Base-by-base conservation (phyloP, 768 basidiomycete genomes). In the Lactifluus pinguis region DNA sequence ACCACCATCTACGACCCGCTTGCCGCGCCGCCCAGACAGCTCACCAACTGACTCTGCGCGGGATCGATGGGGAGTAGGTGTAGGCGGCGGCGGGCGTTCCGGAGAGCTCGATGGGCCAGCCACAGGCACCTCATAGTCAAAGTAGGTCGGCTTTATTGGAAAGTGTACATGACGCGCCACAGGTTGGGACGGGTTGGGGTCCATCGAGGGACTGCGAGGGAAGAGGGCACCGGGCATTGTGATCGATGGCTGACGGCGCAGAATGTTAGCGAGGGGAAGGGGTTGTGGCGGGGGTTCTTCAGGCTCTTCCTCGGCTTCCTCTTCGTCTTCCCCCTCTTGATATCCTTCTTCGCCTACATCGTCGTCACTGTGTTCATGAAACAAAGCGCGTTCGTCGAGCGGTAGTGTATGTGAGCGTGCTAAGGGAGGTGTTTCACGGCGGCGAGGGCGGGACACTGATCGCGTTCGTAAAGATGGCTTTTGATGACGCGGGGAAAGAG, bases 201-300 rank as follows among this genome's bases (percentile, higher is more conserved):
- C 57, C 56, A 58, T 58, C 15, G 87, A 87, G 0, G 82, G 78
- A 0, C 89, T 88, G 9, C 87, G 83, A 5, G 87, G 82, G 68
- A 84, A 88, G 13, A 92, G 79, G 1, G 89, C 80, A 8, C 89
- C 89, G 21, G 89, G 89, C 89, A 92, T 92, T 1, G 83, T 84
- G 0, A 79, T 67, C 3, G 81, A 82, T 8, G 73, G 72, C n/a
- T 72, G 74, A 30, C 73, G 74, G 44, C 71, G 75, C 8, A 78
- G 70, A 38, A 66, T 60, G 44, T 70, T 72, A 34, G 73, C 70
- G n/a, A 69, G 68, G 11, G 73, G 73, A 13, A 70, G 75, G 45
- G 45, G 11, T 11, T 21, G 45, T 14, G 71, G 71, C 0, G 68
- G 45, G 15, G 54, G 69, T 25, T 68, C 69, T 52, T 52, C 57